A percentile compares a stretch with the other conserved stretches of the same genome.
Conservation (phyloP, 2,329 filamentous ascomycete genomes). For the Cercospora berteroae region DNA sequence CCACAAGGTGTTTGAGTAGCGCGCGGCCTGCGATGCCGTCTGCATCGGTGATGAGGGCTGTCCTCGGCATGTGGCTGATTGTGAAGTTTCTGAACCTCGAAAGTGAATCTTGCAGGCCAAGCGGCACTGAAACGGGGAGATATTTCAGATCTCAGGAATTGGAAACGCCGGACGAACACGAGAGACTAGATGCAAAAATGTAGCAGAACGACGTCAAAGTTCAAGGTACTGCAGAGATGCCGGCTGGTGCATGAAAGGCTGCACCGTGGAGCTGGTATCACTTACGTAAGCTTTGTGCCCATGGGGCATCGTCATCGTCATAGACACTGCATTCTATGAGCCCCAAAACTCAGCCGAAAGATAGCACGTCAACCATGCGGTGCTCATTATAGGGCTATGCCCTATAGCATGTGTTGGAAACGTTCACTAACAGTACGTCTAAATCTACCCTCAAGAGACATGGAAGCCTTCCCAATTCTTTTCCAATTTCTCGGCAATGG, state of each 20-base stretch:
- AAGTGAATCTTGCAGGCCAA: background rate
- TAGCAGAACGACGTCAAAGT: background rate
- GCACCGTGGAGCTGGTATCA: background rate
- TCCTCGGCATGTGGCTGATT: background rate
- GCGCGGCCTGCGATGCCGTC: slow-evolving; percentile 40
- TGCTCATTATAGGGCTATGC: background rate
- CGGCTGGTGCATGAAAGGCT: background rate
- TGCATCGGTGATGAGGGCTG: slow-evolving; percentile 38
- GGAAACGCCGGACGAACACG: background rate
- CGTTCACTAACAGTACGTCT: background rate
- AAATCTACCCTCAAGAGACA: background rate
- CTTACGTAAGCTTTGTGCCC: background rate
- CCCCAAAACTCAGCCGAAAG: background rate
- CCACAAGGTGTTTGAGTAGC: slow-evolving; percentile 38
- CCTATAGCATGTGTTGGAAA: background rate
- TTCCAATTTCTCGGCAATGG: slow-evolving; percentile 41
- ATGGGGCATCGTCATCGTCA: background rate
- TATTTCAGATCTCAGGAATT: background rate
- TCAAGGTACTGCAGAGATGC: background rate
- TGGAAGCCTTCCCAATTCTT: slow-evolving; percentile 32
- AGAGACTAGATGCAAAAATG: background rate
- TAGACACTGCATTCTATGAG: background rate
- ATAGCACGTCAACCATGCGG: background rate
- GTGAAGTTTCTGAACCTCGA: background rate
- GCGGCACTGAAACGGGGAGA: background rate